Evolutionary conservation across 495 filamentous ascomycete genomes (phyloP).

Genomic region (Hyaloscypha hepaticicola): DNA sequence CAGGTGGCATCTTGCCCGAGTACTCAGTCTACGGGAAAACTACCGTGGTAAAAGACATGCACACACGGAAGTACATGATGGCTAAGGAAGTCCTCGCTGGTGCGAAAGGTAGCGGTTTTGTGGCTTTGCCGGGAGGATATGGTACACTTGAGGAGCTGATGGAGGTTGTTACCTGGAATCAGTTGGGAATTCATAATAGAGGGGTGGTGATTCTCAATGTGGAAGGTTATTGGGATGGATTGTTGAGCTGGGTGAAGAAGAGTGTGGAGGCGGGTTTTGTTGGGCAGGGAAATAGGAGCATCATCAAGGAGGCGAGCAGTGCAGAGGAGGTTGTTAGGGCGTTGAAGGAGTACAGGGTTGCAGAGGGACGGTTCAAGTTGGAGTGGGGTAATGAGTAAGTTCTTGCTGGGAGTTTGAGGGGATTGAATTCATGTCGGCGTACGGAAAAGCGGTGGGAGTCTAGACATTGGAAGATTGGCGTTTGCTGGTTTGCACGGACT

Average conservation of each 20-base stretch:
- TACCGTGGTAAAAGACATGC: constrained; percentile 91
- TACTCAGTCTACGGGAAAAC: constrained; percentile 75
- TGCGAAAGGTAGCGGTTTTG: constrained; percentile 81
- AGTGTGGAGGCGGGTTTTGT: constrained; percentile 79
- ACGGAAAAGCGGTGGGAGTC: background rate
- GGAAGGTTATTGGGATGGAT: constrained; percentile 86
- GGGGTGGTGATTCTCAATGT: constrained; percentile 83
- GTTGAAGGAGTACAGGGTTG: constrained; percentile 72
- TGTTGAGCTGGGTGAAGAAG: constrained; percentile 78
- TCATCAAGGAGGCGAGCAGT: constrained; percentile 72
- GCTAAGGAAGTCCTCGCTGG: constrained; percentile 78
- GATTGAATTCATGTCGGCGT: background rate
- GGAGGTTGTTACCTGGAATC: constrained; percentile 97
- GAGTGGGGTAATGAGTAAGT: constrained; percentile 61
- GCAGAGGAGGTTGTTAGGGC: constrained; percentile 68
- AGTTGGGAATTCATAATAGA: constrained; percentile 85
- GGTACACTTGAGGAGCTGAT: constrained; percentile 96
- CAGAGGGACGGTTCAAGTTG: constrained; percentile 71
- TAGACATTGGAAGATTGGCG: background rate
- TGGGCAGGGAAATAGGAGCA: constrained; percentile 60
- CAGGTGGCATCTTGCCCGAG: constrained; percentile 49
- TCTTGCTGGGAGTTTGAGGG: background rate
- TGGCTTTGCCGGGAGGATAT: constrained; percentile 86
- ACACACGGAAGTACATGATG: constrained; percentile 92
- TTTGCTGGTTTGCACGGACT: background rate